Conservation (phyloP, 805 yeast genomes). For the Monosporozyma unispora region DNA sequence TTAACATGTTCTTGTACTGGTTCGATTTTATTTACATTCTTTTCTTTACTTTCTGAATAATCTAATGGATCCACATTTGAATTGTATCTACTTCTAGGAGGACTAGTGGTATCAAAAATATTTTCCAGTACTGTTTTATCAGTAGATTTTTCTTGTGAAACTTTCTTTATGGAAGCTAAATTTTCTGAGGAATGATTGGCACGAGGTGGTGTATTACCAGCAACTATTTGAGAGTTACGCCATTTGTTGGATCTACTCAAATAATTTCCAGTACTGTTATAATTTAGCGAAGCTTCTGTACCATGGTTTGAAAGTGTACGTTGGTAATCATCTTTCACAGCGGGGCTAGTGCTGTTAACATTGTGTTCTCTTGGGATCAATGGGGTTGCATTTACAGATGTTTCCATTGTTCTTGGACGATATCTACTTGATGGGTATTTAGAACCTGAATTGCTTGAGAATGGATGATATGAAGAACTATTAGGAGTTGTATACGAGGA, state of each 20-base stretch:
- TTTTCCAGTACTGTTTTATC: neutral
- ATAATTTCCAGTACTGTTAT: neutral
- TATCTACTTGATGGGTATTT: slow-evolving; percentile 15
- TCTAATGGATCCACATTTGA: slow-evolving; percentile 7
- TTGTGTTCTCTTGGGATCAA: neutral
- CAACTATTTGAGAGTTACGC: neutral
- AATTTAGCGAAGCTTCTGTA: neutral
- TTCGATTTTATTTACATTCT: neutral
- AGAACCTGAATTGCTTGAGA: neutral
- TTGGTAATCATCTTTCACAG: neutral
- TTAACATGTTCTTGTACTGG: neutral
- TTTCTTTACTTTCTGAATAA: neutral
- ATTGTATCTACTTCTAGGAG: slow-evolving; percentile 1
- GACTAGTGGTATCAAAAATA: neutral
- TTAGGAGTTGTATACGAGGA: neutral
- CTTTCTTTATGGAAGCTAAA: neutral
- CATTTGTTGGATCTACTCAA: neutral
- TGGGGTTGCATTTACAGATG: neutral
- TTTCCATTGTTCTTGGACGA: slow-evolving; percentile 14
- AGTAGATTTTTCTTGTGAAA: neutral
- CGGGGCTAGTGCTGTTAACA: neutral
- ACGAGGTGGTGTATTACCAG: neutral
- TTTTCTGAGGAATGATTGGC: neutral
- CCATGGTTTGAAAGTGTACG: neutral
- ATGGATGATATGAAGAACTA: neutral